Evolutionary conservation across 345 rosid genomes (phyloP), one percentile per base, ranked within the genome.

Genomic region (Toxicodendron radicans): DNA sequence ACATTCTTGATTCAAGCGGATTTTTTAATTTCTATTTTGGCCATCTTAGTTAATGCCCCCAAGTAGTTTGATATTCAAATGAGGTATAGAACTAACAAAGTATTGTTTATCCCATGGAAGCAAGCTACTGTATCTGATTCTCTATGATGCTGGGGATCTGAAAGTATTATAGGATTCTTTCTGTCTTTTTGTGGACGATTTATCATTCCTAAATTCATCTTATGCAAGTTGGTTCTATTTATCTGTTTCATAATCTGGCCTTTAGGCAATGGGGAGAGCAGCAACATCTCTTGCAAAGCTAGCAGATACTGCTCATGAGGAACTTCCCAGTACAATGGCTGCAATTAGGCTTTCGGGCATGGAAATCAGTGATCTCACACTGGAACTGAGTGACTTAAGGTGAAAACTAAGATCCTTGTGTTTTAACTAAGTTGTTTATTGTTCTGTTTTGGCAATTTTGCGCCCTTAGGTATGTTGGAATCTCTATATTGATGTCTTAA

Each of bases 341-440:
- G 97, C 97, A 18, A 84, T 93, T 38, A 88, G 98, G 87, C 94
- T 96, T 62, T 96, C 97, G 1, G 94, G 97, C 76, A 90, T 96
- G 99, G 99, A 96, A 80, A 88, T 96, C 74, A 96, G 98, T 59
- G 99, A 92, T 83, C 97, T 96, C 52, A 96, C 98, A 0, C 86
- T 93, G 72, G 98, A 96, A 82, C 68, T 96, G 63, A 90, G 91
- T 61, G 98, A 93, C 75, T 87, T 93, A 73, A 93, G 99, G 99
- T 93, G 80, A 78, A 14, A 48, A 57, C 33, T 52, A 17, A 71
- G 54, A 18, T 68, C 32, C 53, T 56, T 32, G 0, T 5, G n/a
- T 2, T 21, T 46, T 60, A 30, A 53, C 35, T 21, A 14, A 59
- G 9, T 14, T 70, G 4, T 21, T 46, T 14, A 2, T 14, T 58